Percentiles rank a stretch among this genome's conserved stretches.
phyloP scores from a whole-genome alignment of 371 early-diverging fungal species.

The Paraphysoderma sedebokerense region DNA sequence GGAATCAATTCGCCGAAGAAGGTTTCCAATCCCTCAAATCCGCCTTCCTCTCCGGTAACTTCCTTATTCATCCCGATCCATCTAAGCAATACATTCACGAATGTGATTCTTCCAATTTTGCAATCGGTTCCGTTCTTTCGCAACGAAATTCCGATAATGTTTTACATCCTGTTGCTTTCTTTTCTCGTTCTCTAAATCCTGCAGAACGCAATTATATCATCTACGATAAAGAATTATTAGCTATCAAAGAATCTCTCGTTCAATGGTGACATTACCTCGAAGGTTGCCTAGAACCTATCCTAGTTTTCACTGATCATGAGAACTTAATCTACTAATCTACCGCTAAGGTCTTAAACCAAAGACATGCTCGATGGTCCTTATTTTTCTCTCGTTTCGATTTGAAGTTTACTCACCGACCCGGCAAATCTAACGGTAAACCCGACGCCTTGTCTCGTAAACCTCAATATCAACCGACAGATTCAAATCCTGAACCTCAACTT shows the following conservation, averaged over 20 bases:
- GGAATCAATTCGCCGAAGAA: constrained; percentile 8
- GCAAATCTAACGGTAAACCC: too few relatives aligned
- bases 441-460: too few relatives aligned
- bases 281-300: constrained; percentile 7
- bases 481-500: too few relatives aligned
- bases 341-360: constrained; percentile 9
- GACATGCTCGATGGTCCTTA: too few relatives aligned
- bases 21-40: constrained; percentile 21
- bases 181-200: constrained; percentile 7
- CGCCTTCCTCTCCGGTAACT: constrained; percentile 12
- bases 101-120: constrained; percentile 27
- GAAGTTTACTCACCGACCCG: too few relatives aligned
- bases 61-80: constrained; percentile 12
- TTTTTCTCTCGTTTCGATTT: too few relatives aligned
- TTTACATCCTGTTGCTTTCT: constrained; percentile 7
- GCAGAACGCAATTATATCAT: constrained; percentile 11
- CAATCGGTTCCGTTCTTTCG: constrained; percentile 21
- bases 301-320: constrained; percentile 27
- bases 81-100: constrained; percentile 12
- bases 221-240: constrained; percentile 15
- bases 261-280: constrained; percentile 13
- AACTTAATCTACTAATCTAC: constrained; percentile 19
- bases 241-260: constrained; percentile 7
- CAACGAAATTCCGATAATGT: constrained; percentile 10
- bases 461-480: too few relatives aligned